These are phyloP conservation scores for Physcia stellaris DNA, from an alignment of 495 filamentous ascomycete genomes.

Conservation along the genomic window DNA sequence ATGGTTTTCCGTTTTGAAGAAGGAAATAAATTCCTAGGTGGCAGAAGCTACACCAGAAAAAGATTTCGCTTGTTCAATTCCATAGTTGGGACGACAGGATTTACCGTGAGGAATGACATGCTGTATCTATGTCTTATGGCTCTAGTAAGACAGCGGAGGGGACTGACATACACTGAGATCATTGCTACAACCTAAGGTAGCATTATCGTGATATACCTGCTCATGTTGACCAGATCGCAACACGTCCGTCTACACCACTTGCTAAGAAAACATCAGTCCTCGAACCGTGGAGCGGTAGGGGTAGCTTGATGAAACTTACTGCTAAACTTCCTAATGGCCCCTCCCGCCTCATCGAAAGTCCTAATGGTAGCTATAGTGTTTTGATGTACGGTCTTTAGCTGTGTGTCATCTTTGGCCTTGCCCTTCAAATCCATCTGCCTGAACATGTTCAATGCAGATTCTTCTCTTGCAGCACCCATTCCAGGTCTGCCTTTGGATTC, in stretches of 20 bases:
- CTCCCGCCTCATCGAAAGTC: slow-evolving; percentile 52
- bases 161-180: no score
- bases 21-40: no score
- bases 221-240: slow-evolving; percentile 62
- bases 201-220: no score
- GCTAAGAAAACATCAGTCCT: slow-evolving; percentile 42
- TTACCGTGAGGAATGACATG: no score
- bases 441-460: slow-evolving; percentile 96
- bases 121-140: no score
- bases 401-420: slow-evolving; percentile 74
- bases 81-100: no score
- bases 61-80: no score
- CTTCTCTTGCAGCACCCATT: slow-evolving; percentile 49
- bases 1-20: no score
- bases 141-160: no score
- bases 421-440: slow-evolving; percentile 96
- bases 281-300: neutral
- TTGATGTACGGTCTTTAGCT: slow-evolving; percentile 91
- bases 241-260: slow-evolving; percentile 85
- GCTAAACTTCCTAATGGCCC: slow-evolving; percentile 64
- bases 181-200: no score
- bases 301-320: slow-evolving; percentile 43
- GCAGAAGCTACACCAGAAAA: no score
- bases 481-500: slow-evolving; percentile 46
- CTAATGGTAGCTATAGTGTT: slow-evolving; percentile 85